Evolutionary conservation across 495 filamentous ascomycete genomes (phyloP).

Genomic region (Talaromyces wortmannii): DNA sequence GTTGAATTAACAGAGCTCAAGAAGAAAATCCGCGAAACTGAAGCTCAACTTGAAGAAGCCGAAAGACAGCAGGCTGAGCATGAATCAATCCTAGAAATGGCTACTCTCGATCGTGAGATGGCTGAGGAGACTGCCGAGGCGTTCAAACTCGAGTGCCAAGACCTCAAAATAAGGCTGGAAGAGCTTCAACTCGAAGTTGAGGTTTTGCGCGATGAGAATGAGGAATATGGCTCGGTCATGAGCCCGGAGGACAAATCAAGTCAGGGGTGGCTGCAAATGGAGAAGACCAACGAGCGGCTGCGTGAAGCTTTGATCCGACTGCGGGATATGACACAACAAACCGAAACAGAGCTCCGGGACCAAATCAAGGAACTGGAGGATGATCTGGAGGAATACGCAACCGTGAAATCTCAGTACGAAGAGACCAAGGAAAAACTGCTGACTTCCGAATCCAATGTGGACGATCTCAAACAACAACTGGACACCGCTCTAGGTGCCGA

Average conservation of each 20-base stretch:
- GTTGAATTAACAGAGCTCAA: slow-evolving; percentile 71
- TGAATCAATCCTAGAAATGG: slow-evolving; percentile 80
- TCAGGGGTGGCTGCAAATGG: slow-evolving; percentile 86
- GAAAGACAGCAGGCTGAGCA: slow-evolving; percentile 73
- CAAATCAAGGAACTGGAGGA: slow-evolving; percentile 74
- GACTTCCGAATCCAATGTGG: slow-evolving; percentile 66
- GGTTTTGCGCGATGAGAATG: slow-evolving; percentile 80
- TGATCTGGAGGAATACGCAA: slow-evolving; percentile 66
- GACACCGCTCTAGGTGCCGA: slow-evolving; percentile 83
- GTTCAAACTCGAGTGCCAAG: slow-evolving; percentile 73
- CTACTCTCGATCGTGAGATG: slow-evolving; percentile 88
- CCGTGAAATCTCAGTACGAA: slow-evolving; percentile 64
- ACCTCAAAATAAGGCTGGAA: slow-evolving; percentile 64
- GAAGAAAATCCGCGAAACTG: slow-evolving; percentile 69
- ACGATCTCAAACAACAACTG: slow-evolving; percentile 85
- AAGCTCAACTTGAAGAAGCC: slow-evolving; percentile 57
- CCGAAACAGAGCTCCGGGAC: slow-evolving; percentile 69
- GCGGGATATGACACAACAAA: slow-evolving; percentile 78
- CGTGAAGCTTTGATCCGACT: slow-evolving; percentile 77
- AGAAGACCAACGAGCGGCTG: slow-evolving; percentile 81
- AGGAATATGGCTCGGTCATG: slow-evolving; percentile 74
- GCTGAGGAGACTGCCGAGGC: slow-evolving; percentile 87
- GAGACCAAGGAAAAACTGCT: slow-evolving; percentile 63
- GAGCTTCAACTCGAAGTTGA: slow-evolving; percentile 86
- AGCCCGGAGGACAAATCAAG: slow-evolving; percentile 80